Evolutionary conservation across 2,329 filamentous ascomycete species (phyloP), one percentile per base, ranked within the genome.

Genomic region (Penicillium freii): DNA sequence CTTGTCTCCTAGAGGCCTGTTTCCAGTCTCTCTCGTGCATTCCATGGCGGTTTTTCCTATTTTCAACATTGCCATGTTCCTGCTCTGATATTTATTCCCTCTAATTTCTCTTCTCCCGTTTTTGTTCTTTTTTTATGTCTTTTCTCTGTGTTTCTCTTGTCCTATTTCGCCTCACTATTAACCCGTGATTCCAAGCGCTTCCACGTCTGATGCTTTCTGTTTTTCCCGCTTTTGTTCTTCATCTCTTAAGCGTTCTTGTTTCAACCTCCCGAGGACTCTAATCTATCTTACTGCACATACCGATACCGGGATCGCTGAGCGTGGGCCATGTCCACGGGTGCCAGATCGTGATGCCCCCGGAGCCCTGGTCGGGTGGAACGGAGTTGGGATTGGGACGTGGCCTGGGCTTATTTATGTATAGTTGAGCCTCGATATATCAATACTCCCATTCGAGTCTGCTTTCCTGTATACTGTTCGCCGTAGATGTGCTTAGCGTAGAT

Each of bases 11-110:
- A 8, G 11, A 19, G 27, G 17, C 7, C 44, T 15, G 21, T 51
- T 52, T 42, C 27, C 19, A 53, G 50, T 50, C 36, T 48, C 45
- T 50, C 36, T 62, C 49, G 50, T 63, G 62, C 61, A 64, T 64
- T 56, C 44, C 46, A 55, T 54, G 61, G 60, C 56, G 56, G 58
- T 40, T 58, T 58, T 48, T 31, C 38, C 23, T 51, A 40, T 59
- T 43, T 29, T 23, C 39, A 8, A 46, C 40, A 38, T 25, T 38
- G 39, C 51, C 40, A 49, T 54, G 42, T 52, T 54, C 50, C 46
- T 44, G 31, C 31, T 27, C 47, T 38, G 36, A 44, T 52, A 49
- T 51, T 33, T 57, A 48, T 43, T 48, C 21, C 27, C 38, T n/a
- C 40, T 61, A 43, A 36, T 57, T 54, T 34, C 23, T 56, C 21